Conservation (phyloP, 495 filamentous ascomycete species). For the Aspergillus saccharolyticus region DNA sequence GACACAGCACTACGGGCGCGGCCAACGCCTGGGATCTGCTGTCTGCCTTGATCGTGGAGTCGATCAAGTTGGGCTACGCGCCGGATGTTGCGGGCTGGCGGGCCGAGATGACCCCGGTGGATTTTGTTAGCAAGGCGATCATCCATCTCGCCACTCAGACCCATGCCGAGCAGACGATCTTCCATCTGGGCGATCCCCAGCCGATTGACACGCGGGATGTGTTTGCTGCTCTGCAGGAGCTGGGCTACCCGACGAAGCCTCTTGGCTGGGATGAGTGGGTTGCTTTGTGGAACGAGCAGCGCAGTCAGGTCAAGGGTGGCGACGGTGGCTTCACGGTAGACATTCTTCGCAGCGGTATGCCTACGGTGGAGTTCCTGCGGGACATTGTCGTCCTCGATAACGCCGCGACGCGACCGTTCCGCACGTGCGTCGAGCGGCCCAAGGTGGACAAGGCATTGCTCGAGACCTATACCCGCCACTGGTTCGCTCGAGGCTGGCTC, state of each 20-base stretch:
- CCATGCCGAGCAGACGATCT: constrained; percentile 48
- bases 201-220: constrained; percentile 51
- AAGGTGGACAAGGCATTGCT: constrained; percentile 56
- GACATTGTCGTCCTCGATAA: constrained; percentile 60
- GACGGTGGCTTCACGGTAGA: constrained; percentile 55
- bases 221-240: constrained; percentile 50
- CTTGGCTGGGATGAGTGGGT: constrained; percentile 62
- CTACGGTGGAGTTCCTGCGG: constrained; percentile 54
- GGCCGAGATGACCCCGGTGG: constrained; percentile 67
- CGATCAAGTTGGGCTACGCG: constrained; percentile 55
- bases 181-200: constrained; percentile 63
- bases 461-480: constrained; percentile 63
- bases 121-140: constrained; percentile 63
- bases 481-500: constrained; percentile 66
- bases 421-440: constrained; percentile 51
- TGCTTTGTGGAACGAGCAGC: constrained; percentile 53
- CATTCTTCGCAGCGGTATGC: constrained; percentile 56
- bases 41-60: constrained; percentile 62
- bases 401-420: constrained; percentile 49
- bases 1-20: constrained; percentile 58
- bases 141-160: constrained; percentile 53
- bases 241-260: constrained; percentile 58
- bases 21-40: constrained; percentile 65
- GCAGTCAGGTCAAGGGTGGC: constrained; percentile 51
- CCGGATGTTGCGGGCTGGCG: constrained; percentile 63